phyloP scores from a whole-genome alignment of 2,329 filamentous ascomycete genomes.

The Fusarium sp. region DNA sequence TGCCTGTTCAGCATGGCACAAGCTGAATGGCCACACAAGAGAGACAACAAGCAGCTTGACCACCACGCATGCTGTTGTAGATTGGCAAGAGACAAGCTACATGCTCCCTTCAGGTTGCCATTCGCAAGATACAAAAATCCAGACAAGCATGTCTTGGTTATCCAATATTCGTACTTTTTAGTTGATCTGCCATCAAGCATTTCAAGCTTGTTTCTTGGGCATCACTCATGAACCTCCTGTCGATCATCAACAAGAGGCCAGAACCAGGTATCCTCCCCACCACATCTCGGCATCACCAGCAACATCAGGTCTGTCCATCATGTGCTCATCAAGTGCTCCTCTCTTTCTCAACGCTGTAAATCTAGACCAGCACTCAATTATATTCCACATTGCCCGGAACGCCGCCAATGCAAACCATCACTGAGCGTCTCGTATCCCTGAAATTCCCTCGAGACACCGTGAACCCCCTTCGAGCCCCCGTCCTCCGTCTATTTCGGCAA shows the following conservation, averaged over 20 bases:
- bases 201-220: slow-evolving; percentile 17
- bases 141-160: neutral
- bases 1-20: neutral
- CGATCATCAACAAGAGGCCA: slow-evolving; percentile 6
- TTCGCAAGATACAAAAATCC: neutral
- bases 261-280: slow-evolving; percentile 22
- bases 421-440: slow-evolving; percentile 46
- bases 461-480: slow-evolving; percentile 26
- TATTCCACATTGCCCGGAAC: slow-evolving; percentile 55
- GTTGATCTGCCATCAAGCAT: slow-evolving; percentile 19
- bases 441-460: slow-evolving; percentile 44
- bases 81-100: neutral
- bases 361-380: slow-evolving; percentile 52
- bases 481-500: slow-evolving; percentile 61
- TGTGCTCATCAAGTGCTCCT: slow-evolving; percentile 45
- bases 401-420: slow-evolving; percentile 56
- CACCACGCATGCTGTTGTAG: neutral
- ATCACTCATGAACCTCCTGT: slow-evolving; percentile 27
- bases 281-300: slow-evolving; percentile 32
- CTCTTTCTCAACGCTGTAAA: slow-evolving; percentile 49
- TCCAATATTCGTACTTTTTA: slow-evolving; percentile 11
- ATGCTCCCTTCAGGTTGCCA: neutral
- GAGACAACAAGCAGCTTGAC: neutral
- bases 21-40: neutral
- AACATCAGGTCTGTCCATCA: slow-evolving; percentile 29